phyloP scores from a whole-genome alignment of 768 basidiomycete species.

The Amanita molliuscula region DNA sequence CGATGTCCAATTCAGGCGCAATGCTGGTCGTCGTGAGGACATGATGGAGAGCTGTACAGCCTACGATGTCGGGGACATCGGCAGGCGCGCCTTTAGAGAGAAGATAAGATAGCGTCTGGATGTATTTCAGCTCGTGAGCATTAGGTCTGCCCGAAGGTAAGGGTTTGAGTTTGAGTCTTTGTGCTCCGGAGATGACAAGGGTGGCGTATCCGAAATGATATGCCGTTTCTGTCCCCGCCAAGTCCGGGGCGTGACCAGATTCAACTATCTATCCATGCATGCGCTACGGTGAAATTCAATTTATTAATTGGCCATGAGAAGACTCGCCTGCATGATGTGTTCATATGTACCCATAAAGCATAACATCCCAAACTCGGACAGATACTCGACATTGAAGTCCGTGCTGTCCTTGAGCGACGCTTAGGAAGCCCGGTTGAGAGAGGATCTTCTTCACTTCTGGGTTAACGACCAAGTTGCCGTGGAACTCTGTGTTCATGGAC shows the following conservation, averaged over 20 bases:
- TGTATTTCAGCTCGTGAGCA: constrained; percentile 13
- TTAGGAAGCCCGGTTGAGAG: neutral
- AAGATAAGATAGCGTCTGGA: constrained; percentile 30
- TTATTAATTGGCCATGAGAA: too few relatives aligned
- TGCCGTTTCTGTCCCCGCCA: neutral
- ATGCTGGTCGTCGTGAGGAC: constrained; percentile 12
- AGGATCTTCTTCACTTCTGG: neutral
- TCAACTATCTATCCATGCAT: neutral
- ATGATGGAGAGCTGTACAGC: constrained; percentile 42
- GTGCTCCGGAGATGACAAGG: neutral
- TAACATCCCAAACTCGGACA: neutral
- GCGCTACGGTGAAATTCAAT: too few relatives aligned
- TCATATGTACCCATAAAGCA: neutral
- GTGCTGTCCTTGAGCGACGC: neutral
- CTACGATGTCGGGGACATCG: constrained; percentile 33
- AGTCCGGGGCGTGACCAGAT: neutral
- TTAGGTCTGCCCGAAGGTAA: neutral
- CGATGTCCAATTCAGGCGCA: constrained; percentile 17
- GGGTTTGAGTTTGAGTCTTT: neutral
- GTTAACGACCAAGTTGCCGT: neutral
- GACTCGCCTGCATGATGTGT: too few relatives aligned
- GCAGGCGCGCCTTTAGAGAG: constrained; percentile 29
- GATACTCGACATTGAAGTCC: neutral
- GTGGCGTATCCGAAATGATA: neutral
- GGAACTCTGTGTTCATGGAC: neutral